Conservation (phyloP, 2,329 filamentous ascomycete genomes). For the Fusarium musae region DNA sequence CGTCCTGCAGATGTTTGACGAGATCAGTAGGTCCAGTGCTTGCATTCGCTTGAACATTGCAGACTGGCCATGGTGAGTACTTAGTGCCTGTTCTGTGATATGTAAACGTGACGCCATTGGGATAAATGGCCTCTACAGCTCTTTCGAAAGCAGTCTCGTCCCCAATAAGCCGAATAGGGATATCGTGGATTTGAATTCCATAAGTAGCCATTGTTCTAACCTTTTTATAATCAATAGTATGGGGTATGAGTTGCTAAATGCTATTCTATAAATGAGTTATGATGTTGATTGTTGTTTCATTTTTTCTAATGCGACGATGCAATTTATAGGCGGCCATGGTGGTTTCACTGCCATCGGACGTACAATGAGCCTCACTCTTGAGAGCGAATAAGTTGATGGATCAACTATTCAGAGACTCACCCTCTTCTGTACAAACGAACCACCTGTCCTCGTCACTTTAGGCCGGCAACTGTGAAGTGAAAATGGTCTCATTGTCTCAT, state of each 20-base stretch:
- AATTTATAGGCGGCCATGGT: neutral
- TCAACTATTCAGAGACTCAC: accelerated
- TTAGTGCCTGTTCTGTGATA: neutral
- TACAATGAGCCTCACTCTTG: neutral
- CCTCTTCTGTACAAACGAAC: accelerated
- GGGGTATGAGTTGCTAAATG: no score
- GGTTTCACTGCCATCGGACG: neutral
- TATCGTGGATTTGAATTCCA: neutral
- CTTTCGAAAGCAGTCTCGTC: neutral
- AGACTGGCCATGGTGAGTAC: neutral
- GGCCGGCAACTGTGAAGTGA: accelerated
- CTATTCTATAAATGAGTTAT: neutral
- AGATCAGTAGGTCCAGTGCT: neutral
- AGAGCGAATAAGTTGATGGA: accelerated
- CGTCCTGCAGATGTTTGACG: neutral
- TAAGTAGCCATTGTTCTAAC: neutral
- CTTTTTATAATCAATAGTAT: accelerated
- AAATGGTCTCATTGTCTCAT: neutral
- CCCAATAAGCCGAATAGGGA: neutral
- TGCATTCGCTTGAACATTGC: neutral
- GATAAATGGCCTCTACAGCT: neutral
- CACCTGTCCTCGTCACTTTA: accelerated
- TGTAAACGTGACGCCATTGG: neutral
- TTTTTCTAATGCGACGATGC: accelerated
- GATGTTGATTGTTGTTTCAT: accelerated